A percentile compares a stretch with the other conserved stretches of the same genome.
Evolutionary conservation across 1,284 basidiomycete genomes (phyloP).

Genomic region (Rhodofomes roseus): DNA sequence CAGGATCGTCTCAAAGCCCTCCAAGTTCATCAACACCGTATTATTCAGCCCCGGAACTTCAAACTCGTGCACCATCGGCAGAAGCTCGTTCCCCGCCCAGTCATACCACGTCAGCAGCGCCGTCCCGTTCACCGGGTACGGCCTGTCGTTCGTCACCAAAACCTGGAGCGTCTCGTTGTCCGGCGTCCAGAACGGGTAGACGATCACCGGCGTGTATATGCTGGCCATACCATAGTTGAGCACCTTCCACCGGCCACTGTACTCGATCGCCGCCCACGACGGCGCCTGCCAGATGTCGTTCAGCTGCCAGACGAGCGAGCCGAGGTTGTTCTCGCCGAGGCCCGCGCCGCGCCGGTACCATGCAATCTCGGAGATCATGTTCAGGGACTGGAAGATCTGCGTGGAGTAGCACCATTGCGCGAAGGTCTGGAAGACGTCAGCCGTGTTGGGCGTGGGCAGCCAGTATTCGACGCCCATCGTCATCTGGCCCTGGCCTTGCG

Average conservation of each 20-base stretch:
- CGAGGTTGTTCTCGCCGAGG: conserved; percentile 55
- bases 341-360: conserved; percentile 59
- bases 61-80: conserved; percentile 37
- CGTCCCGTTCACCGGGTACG: conserved; percentile 43
- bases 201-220: conserved; percentile 45
- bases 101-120: conserved; percentile 58
- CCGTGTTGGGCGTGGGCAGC: conserved; percentile 49
- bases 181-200: conserved; percentile 54
- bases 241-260: conserved; percentile 62
- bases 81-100: conserved; percentile 45
- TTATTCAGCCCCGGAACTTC: conserved; percentile 48
- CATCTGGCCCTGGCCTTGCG: conserved; percentile 54
- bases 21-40: conserved; percentile 37
- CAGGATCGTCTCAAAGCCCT: conserved; percentile 41
- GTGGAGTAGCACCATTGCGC: conserved; percentile 62
- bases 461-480: conserved; percentile 46
- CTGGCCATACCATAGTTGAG: conserved; percentile 48
- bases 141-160: conserved; percentile 48
- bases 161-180: conserved; percentile 47
- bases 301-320: conserved; percentile 59
- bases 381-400: conserved; percentile 54
- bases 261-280: conserved; percentile 59
- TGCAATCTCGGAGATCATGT: conserved; percentile 55
- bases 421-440: conserved; percentile 52
- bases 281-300: conserved; percentile 69